Conservation (phyloP, 306 rosid genomes). For the Notholithocarpus densiflorus region DNA sequence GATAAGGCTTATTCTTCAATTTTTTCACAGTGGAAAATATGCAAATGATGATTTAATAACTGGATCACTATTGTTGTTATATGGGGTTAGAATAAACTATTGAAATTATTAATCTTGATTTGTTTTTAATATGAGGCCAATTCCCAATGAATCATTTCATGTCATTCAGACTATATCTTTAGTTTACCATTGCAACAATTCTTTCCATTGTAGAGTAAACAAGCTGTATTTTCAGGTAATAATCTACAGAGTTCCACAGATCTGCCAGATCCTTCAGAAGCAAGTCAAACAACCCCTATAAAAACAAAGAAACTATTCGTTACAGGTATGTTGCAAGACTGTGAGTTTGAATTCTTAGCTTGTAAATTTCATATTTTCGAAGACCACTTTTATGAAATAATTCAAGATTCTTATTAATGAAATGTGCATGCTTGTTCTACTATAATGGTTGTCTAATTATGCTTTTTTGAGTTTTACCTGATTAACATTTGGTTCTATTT, state of each 20-base stretch:
- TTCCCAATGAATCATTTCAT: too few species aligned
- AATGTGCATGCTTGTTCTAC: background rate
- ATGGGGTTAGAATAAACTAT: too few species aligned
- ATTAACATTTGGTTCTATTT: background rate
- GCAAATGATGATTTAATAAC: background rate
- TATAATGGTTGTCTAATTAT: background rate
- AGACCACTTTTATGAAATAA: background rate
- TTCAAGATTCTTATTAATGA: background rate
- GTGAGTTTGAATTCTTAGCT: background rate
- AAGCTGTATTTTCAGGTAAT: slow-evolving; percentile 21
- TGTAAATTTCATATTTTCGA: background rate
- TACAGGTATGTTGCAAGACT: slow-evolving; percentile 32
- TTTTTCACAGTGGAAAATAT: background rate
- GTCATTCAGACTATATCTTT: background rate
- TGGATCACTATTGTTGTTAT: too few species aligned
- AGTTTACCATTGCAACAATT: background rate
- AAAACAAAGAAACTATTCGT: slow-evolving; percentile 54
- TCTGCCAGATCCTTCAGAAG: slow-evolving; percentile 13
- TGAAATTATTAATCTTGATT: too few species aligned
- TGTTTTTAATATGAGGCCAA: too few species aligned
- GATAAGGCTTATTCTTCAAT: background rate
- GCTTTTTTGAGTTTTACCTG: background rate
- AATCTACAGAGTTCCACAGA: background rate
- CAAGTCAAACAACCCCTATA: slow-evolving; percentile 26
- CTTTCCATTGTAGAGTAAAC: background rate